Base-by-base conservation (phyloP, 2,329 filamentous ascomycete genomes). In the Nemania diffusa region DNA sequence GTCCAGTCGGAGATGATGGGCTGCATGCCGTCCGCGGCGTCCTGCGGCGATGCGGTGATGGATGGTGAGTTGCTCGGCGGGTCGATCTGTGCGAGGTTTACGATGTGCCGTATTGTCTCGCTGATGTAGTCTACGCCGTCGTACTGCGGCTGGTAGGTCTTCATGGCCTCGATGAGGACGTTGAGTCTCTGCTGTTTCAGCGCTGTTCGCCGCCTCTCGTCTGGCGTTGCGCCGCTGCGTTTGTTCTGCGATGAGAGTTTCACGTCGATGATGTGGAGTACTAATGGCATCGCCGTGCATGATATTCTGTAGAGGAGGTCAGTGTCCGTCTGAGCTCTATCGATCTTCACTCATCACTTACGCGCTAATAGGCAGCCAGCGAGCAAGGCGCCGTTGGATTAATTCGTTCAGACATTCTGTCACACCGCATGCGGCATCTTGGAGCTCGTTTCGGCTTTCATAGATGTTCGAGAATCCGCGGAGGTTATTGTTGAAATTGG, bases 281-380 rank as follows among this genome's bases (percentile, higher is more conserved):
- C 75, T 13, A 81, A 71, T 13, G 79, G 79, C 6, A 81, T 65
- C 22, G 79, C 78, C 1, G 78, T 80, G 68, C 77, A 80, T 24
- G 79, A 74, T 29, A 80, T 76, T 13, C 77, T 77, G 34, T 0
- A 57, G 9, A 17, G 24, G 22, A 9, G 37, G 55, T 68, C n/a
- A 69, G 57, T 15, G 3, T 17, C n/a, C 17, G 5, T n/a, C 34
- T 29, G 3, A 20, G 20, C 34, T 58, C 57, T 50, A 52, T 37
- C 6, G 0, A 17, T 8, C 5, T 34, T 55, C 40, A 17, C 13
- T 37, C 5, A 17, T 8, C 5, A 79, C 81, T 72, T 73, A 83
- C 81, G 83, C 82, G 67, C 81, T 84, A 13, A 85, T 81, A 3
- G 84, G 84, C 0, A 85, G 73, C 76, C 79, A 84, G 6, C 82